A percentile compares a stretch with the other conserved stretches of the same genome.
These are phyloP conservation scores for Ananas comosus DNA, from an alignment of 176 grass and related monocot genomes.

Conservation along the genomic window DNA sequence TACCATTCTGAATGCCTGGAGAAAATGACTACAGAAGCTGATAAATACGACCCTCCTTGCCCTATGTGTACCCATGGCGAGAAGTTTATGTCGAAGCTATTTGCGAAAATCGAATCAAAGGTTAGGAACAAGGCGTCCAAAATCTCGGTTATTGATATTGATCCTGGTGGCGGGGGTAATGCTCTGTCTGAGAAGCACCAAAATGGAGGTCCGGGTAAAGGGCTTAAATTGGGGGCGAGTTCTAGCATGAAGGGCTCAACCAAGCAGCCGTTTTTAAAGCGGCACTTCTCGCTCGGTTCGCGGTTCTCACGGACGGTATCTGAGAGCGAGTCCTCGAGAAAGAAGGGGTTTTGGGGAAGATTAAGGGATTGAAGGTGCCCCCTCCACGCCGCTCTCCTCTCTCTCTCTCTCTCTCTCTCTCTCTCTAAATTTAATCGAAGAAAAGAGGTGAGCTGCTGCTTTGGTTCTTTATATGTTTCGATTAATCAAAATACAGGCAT, in stretches of 20 bases:
- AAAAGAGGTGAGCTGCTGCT: conserved; percentile 3
- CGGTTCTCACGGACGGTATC: conserved; percentile 2
- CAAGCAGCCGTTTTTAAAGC: conserved; percentile 23
- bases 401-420: too few relatives aligned
- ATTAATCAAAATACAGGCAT: too few relatives aligned
- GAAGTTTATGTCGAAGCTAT: conserved; percentile 26
- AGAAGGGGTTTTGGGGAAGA: conserved; percentile 34
- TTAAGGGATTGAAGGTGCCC: conserved; percentile 15
- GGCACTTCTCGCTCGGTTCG: conserved; percentile 21
- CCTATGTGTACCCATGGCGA: conserved; percentile 27
- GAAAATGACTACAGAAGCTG: conserved; percentile 28
- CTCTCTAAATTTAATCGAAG: neutral
- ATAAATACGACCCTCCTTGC: conserved; percentile 34
- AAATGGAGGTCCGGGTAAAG: neutral
- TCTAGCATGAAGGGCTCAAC: conserved; percentile 16
- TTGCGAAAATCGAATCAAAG: conserved; percentile 21
- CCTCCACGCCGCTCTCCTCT: neutral
- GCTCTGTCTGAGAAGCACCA: neutral
- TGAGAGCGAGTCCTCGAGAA: conserved; percentile 4
- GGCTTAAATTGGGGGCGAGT: conserved; percentile 5
- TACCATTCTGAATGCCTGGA: conserved; percentile 40
- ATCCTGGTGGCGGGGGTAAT: neutral
- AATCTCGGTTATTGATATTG: conserved; percentile 13
- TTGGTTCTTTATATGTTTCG: neutral
- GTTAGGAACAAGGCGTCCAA: conserved; percentile 18